phyloP scores from a whole-genome alignment of 2,329 filamentous ascomycete genomes.

The Colletotrichum tanaceti region DNA sequence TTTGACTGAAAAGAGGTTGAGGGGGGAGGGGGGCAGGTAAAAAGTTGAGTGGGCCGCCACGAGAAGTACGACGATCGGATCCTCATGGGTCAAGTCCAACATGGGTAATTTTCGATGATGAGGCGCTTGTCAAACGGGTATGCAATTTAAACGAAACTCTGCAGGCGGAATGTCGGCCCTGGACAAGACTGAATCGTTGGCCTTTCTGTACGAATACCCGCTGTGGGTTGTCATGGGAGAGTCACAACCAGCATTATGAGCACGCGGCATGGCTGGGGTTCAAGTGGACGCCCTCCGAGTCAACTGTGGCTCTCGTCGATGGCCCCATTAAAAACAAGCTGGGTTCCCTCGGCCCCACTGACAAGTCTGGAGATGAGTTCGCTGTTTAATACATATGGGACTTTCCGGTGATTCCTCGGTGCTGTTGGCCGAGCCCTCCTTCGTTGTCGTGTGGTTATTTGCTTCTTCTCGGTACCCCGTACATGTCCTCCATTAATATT shows the following conservation, averaged over 20 bases:
- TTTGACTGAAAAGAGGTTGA: not conserved
- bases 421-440: slow-evolving; percentile 16
- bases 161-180: slow-evolving; percentile 15
- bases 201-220: slow-evolving; percentile 18
- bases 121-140: slow-evolving; percentile 7
- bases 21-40: not conserved
- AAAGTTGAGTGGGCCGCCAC: slow-evolving; percentile 6
- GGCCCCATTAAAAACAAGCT: slow-evolving; percentile 18
- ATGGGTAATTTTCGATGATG: slow-evolving; percentile 10
- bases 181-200: slow-evolving; percentile 10
- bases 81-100: not conserved
- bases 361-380: slow-evolving; percentile 20
- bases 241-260: not conserved
- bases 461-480: not conserved
- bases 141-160: slow-evolving; percentile 29
- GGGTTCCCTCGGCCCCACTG: slow-evolving; percentile 1
- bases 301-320: not conserved
- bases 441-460: not conserved
- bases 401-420: slow-evolving; percentile 35
- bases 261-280: slow-evolving; percentile 17
- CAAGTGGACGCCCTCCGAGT: slow-evolving; percentile 19
- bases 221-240: slow-evolving; percentile 11
- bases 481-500: not conserved
- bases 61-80: slow-evolving; percentile 11
- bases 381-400: not conserved